phyloP scores from a whole-genome alignment of 2,329 filamentous ascomycete species.

The Arthroderma sp. region DNA sequence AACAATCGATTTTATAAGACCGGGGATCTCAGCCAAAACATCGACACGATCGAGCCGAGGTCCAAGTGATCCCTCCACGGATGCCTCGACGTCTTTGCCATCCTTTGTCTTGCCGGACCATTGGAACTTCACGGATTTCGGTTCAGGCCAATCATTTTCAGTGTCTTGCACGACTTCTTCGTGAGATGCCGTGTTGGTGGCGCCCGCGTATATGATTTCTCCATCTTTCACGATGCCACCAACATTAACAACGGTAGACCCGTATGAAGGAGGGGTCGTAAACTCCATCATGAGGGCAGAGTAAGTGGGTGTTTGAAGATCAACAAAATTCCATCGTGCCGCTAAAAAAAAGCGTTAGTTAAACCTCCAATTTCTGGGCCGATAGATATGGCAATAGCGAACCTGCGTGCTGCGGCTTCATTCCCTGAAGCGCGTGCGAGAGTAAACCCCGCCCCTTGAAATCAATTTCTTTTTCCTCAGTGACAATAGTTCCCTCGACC shows the following conservation, averaged over 20 bases:
- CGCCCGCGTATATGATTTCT: slow-evolving; percentile 62
- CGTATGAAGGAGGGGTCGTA: slow-evolving; percentile 87
- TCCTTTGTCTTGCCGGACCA: slow-evolving; percentile 72
- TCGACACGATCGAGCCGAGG: slow-evolving; percentile 70
- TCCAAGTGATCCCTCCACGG: slow-evolving; percentile 56
- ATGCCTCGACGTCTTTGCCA: slow-evolving; percentile 56
- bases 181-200: slow-evolving; percentile 54
- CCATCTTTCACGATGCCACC: slow-evolving; percentile 70
- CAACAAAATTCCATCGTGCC: slow-evolving; percentile 80
- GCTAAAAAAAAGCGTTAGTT: slow-evolving; percentile 31
- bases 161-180: slow-evolving; percentile 55
- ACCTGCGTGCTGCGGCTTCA: slow-evolving; percentile 97
- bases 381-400: slow-evolving; percentile 15
- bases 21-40: slow-evolving; percentile 91
- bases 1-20: slow-evolving; percentile 89
- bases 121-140: slow-evolving; percentile 56
- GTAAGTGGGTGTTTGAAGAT: slow-evolving; percentile 77
- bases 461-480: slow-evolving; percentile 66
- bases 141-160: slow-evolving; percentile 81
- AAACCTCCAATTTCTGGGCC: no score
- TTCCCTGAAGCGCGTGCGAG: slow-evolving; percentile 79
- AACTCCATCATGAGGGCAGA: slow-evolving; percentile 93
- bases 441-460: slow-evolving; percentile 70
- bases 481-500: slow-evolving; percentile 72
- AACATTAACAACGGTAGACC: slow-evolving; percentile 67